phyloP scores from a whole-genome alignment of 2,329 filamentous ascomycete genomes.

The Clonostachys rosea region DNA sequence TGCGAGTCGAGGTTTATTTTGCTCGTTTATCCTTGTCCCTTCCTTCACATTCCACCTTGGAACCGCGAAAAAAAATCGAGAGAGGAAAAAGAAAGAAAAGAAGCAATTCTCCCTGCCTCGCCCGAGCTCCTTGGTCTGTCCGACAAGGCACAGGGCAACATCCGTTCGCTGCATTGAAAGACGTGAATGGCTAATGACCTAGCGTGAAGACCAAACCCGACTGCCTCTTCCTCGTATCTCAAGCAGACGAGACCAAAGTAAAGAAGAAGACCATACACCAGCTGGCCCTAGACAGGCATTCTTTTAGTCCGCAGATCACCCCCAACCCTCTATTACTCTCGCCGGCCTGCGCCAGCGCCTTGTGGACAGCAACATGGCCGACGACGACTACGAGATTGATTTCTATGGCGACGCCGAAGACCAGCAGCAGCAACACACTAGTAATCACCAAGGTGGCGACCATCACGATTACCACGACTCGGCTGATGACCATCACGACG shows the following conservation, averaged over 20 bases:
- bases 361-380: conserved; percentile 40
- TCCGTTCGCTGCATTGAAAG: too few relatives aligned
- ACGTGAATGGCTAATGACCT: too few relatives aligned
- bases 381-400: conserved; percentile 70
- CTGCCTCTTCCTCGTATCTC: conserved; percentile 1
- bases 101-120: too few relatives aligned
- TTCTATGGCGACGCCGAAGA: conserved; percentile 51
- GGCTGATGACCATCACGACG: conserved; percentile 28
- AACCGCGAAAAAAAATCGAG: too few relatives aligned
- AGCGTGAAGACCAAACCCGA: too few relatives aligned
- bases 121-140: too few relatives aligned
- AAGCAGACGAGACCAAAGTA: neutral
- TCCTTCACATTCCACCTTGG: too few relatives aligned
- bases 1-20: too few relatives aligned
- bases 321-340: neutral
- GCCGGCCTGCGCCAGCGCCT: neutral
- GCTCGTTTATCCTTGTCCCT: too few relatives aligned
- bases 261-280: conserved; percentile 1
- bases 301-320: conserved; percentile 1
- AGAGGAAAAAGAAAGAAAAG: too few relatives aligned
- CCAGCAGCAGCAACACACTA: conserved; percentile 15
- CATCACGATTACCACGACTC: conserved; percentile 27
- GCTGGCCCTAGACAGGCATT: neutral
- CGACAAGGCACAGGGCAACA: too few relatives aligned
- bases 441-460: conserved; percentile 7